Base-by-base conservation (phyloP, 305 asterid species). In the Vinca major region DNA sequence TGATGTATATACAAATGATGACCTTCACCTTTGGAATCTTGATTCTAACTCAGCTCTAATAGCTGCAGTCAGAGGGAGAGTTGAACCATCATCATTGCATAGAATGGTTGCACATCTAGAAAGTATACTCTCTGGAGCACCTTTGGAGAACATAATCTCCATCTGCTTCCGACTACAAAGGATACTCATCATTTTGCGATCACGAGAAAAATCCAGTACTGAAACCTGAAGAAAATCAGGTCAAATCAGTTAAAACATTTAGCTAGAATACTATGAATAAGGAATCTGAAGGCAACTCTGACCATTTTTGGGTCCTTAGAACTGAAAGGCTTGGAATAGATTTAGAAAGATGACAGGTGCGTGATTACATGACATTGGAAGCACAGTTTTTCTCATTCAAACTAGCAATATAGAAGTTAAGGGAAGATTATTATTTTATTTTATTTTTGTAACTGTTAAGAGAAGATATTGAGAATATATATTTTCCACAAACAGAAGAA, bases 151-250 rank as follows among this genome's bases (percentile, higher is more conserved):
- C 98, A 91, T 88, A 67, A 91, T 86, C 77, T 88, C 95, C 75
- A 84, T 83, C 83, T 91, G 97, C 86, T 91, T 94, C 78, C 92
- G 88, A 87, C 84, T 88, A 85, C 96, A 91, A 55, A 94, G 96
- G 78, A 88, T 96, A 77, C 99, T 94, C 99, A 94, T 94, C 99
- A 94, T 88, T 77, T 94, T 94, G 64, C 99, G 93, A 79, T 94
- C 98, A 81, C 98, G 99, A 71, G 97, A 89, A 85, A 94, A 94
- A 73, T 94, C 99, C 86, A 94, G 78, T 65, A 79, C 76, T 14
- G 96, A 91, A 69, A 94, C 89, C 99, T 94, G 84, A 80, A 80
- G 66, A 81, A 21, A 12, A 65, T 50, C 13, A 72, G 26, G 8
- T 21, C 33, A 50, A 65, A 73, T 67, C 55, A 73, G 36, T 66